Evolutionary conservation across 2,329 filamentous ascomycete species (phyloP), one percentile per base, ranked within the genome.

Genomic region (Chaetomiaceae sp.): DNA sequence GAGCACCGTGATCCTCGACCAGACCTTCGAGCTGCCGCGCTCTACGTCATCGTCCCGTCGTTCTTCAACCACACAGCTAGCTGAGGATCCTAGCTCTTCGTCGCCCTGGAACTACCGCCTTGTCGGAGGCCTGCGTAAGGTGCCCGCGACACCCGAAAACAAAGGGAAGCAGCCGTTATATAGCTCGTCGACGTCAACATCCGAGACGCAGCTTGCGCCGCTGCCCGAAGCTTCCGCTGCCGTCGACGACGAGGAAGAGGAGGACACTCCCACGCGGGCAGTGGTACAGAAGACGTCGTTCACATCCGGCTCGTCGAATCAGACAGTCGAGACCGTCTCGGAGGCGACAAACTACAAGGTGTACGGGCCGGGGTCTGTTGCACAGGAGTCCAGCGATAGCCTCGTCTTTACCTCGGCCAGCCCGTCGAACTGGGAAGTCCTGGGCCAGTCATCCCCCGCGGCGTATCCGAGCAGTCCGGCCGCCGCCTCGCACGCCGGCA

Each of bases 331-430:
- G 11, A 79, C 76, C 3, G 58, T 72, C 3, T 77, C 76, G 15
- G 77, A 80, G 37, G 72, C 69, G 15, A 73, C 76, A 40, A 82
- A 83, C 61, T 80, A 80, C 72, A 76, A 80, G 62, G 69, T 80
- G 19, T 76, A 80, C 59, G 73, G 69, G 4, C 55, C 56, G 34
- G 73, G 74, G 53, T 71, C 74, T 38, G 65, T 66, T 12, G 57
- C 59, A 53, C 72, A 65, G 37, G 69, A 73, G 33, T 71, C 71
- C 5, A 67, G 70, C 45, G 73, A 75, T 40, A 73, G 72, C 56
- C 64, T 75, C 38, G 66, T 64, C 3, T 65, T 70, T 22, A 64
- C 70, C 44, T 73, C 75, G 3, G 74, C 74, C 29, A 73, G 70
- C 57, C 66, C 70, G 53, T 71, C 73, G 22, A 84, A 84, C 61